phyloP scores from a whole-genome alignment of 768 basidiomycete species.

The Termitomyces heimii region DNA sequence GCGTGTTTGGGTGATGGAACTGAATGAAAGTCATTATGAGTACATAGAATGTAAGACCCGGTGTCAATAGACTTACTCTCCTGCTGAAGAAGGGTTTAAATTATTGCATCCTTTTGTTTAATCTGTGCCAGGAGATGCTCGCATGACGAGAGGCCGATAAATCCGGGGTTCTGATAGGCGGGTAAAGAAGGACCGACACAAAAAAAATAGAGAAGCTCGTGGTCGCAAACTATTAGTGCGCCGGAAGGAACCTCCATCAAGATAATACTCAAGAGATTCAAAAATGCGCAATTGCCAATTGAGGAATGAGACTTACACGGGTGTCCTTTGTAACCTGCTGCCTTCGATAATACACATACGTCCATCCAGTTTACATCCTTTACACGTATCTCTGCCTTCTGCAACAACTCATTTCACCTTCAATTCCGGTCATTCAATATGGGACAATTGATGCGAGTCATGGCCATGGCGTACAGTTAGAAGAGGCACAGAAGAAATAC shows the following conservation, averaged over 20 bases:
- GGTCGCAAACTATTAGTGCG: constrained; percentile 10
- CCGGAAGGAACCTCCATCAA: background rate
- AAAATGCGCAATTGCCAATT: constrained; percentile 7
- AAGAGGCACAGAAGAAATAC: background rate
- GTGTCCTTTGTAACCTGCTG: constrained; percentile 67
- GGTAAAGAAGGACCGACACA: constrained; percentile 17
- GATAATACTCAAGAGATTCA: background rate
- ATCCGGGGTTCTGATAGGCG: constrained; percentile 26
- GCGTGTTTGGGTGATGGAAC: background rate
- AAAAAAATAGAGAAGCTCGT: constrained; percentile 12
- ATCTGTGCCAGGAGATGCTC: constrained; percentile 83
- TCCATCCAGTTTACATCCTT: constrained; percentile 64
- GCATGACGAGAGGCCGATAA: constrained; percentile 77
- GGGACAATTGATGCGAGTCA: background rate
- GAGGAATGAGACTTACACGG: constrained; percentile 58
- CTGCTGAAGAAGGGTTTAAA: constrained; percentile 80
- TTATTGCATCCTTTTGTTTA: constrained; percentile 81
- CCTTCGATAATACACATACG: constrained; percentile 82
- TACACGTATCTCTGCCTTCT: constrained; percentile 63
- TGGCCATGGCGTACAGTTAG: background rate
- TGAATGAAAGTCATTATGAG: background rate
- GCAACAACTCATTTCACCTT: constrained; percentile 89
- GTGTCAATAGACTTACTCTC: constrained; percentile 27
- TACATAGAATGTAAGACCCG: background rate
- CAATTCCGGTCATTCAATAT: constrained; percentile 5